Evolutionary conservation across 495 filamentous ascomycete genomes (phyloP).

Genomic region (Penicillium egyptiacum): DNA sequence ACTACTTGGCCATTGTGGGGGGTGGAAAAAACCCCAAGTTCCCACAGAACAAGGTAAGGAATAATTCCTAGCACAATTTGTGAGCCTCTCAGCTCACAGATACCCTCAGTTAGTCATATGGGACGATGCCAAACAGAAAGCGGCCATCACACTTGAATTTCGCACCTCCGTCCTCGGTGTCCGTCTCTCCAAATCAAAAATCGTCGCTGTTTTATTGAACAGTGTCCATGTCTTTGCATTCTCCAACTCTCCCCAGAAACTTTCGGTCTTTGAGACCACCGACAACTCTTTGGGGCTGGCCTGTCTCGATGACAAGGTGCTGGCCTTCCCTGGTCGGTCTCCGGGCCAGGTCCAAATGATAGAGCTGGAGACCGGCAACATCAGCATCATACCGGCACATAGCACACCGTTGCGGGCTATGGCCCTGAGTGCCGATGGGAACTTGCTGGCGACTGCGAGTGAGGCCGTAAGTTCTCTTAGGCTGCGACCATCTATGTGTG

Average conservation of each 20-base stretch:
- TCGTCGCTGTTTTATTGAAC: conserved; percentile 80
- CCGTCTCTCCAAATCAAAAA: conserved; percentile 71
- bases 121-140: conserved; percentile 81
- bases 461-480: conserved; percentile 60
- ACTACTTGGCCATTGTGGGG: conserved; percentile 86
- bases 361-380: conserved; percentile 74
- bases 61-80: conserved; percentile 4
- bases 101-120: conserved; percentile 74
- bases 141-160: conserved; percentile 71
- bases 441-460: conserved; percentile 85
- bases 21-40: conserved; percentile 86
- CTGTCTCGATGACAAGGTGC: conserved; percentile 65
- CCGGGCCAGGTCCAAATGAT: conserved; percentile 91
- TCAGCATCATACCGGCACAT: conserved; percentile 94
- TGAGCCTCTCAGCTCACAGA: not conserved
- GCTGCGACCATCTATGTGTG: not conserved
- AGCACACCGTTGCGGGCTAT: conserved; percentile 75
- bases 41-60: conserved; percentile 75
- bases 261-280: conserved; percentile 78
- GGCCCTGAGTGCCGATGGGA: conserved; percentile 74
- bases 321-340: conserved; percentile 83
- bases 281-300: conserved; percentile 85
- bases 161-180: conserved; percentile 74
- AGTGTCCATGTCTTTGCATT: conserved; percentile 84
- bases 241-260: conserved; percentile 68